Conservation (phyloP, 2,329 filamentous ascomycete genomes). For the Orbilia ellipsospora region DNA sequence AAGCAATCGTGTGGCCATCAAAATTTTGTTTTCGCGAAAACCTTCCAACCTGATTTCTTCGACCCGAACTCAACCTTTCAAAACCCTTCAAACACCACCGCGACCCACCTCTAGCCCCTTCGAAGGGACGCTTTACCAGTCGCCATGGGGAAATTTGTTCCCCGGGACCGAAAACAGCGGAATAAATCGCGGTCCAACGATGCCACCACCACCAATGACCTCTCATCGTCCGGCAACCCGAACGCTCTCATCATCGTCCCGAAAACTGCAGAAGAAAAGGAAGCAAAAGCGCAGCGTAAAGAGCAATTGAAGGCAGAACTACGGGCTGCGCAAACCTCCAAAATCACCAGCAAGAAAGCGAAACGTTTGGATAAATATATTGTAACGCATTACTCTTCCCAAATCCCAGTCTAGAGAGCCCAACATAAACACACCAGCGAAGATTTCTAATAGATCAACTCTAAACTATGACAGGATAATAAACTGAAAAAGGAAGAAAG, state of each 20-base stretch:
- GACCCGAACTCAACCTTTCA: background rate
- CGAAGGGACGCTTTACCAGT: conserved; percentile 4
- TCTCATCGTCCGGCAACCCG: conserved; percentile 42
- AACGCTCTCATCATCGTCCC: conserved; percentile 48
- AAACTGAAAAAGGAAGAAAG: conserved; percentile 97
- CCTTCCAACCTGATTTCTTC: conserved; percentile 5
- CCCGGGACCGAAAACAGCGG: conserved; percentile 51
- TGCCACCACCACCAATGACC: conserved; percentile 21
- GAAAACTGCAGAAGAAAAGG: conserved; percentile 46
- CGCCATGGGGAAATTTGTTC: conserved; percentile 53
- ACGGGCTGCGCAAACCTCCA: conserved; percentile 66
- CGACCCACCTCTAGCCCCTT: background rate
- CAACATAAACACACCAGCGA: no score
- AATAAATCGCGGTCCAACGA: conserved; percentile 48
- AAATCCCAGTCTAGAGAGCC: no score
- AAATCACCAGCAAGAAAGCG: conserved; percentile 73
- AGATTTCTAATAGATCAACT: conserved; percentile 20
- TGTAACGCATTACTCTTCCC: conserved; percentile 60
- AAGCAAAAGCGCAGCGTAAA: conserved; percentile 45
- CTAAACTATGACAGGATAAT: conserved; percentile 70
- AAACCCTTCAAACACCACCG: conserved; percentile 1
- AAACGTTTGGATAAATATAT: conserved; percentile 77
- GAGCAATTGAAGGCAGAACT: conserved; percentile 67
- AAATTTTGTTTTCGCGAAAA: conserved; percentile 51
- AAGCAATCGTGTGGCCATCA: conserved; percentile 45